Percentiles rank a stretch among this genome's conserved stretches.
Evolutionary conservation across 176 grass and related monocot species (phyloP).

Genomic region (Oropetium thomaeum): DNA sequence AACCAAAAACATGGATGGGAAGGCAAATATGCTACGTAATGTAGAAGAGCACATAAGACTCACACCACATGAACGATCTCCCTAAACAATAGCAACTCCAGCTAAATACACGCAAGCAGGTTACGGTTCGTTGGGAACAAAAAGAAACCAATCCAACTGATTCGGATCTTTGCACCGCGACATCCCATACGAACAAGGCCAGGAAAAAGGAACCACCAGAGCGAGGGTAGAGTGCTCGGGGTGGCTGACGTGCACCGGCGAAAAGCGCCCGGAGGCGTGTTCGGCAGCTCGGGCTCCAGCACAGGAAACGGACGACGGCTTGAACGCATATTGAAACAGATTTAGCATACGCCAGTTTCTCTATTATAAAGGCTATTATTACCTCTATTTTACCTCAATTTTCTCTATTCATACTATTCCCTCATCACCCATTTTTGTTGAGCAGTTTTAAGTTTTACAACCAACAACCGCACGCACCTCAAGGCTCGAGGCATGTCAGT

Average conservation of each 20-base stretch:
- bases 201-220: neutral
- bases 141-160: constrained; percentile 17
- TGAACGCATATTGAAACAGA: neutral
- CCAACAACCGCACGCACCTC: constrained; percentile 39
- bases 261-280: neutral
- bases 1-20: neutral
- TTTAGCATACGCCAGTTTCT: neutral
- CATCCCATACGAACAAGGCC: neutral
- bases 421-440: neutral
- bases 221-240: neutral
- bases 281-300: neutral
- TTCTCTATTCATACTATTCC: neutral
- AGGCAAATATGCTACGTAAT: neutral
- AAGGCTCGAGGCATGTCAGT: constrained; percentile 30
- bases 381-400: neutral
- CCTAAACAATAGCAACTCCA: neutral
- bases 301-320: neutral
- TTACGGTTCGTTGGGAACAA: neutral
- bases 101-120: constrained; percentile 8
- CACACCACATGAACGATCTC: neutral
- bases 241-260: neutral
- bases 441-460: neutral
- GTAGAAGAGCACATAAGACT: neutral
- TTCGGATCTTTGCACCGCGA: constrained; percentile 1
- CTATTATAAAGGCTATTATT: neutral